phyloP scores from a whole-genome alignment of 495 filamentous ascomycete genomes.

The Penicillium atrosanguineum region DNA sequence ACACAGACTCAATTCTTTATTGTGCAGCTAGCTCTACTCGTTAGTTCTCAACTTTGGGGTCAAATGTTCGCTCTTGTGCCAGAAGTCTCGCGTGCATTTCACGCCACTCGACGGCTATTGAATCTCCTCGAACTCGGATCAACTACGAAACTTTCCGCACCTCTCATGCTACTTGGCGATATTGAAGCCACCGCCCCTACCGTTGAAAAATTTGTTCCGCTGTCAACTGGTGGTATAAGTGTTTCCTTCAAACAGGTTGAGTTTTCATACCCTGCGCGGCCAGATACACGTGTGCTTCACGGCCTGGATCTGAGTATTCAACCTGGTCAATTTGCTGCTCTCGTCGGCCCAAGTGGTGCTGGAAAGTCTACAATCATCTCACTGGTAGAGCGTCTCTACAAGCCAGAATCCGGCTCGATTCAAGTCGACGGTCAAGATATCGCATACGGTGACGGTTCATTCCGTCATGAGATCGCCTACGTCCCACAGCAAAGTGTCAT shows the following conservation, averaged over 20 bases:
- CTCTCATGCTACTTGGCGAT: neutral
- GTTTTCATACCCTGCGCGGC: slow-evolving; percentile 53
- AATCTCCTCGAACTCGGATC: slow-evolving; percentile 10
- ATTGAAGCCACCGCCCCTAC: neutral
- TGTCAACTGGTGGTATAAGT: neutral
- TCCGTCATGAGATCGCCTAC: slow-evolving; percentile 45
- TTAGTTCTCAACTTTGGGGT: slow-evolving; percentile 21
- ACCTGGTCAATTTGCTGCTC: slow-evolving; percentile 58
- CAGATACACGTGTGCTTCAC: slow-evolving; percentile 42
- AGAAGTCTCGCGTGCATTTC: slow-evolving; percentile 5
- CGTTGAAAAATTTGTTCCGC: neutral
- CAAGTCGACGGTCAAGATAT: slow-evolving; percentile 41
- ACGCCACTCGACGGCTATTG: slow-evolving; percentile 4
- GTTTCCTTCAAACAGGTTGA: slow-evolving; percentile 1
- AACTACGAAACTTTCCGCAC: slow-evolving; percentile 5
- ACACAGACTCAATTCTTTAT: slow-evolving; percentile 30
- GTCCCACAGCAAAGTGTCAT: slow-evolving; percentile 53
- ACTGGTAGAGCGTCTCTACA: slow-evolving; percentile 64
- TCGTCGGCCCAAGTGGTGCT: slow-evolving; percentile 70
- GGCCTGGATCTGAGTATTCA: slow-evolving; percentile 45
- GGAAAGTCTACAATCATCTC: slow-evolving; percentile 71
- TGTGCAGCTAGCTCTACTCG: slow-evolving; percentile 38
- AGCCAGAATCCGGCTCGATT: slow-evolving; percentile 38
- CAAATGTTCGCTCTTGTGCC: neutral
- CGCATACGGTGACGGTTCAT: slow-evolving; percentile 20